Conservation (phyloP, 2,329 filamentous ascomycete species). For the Whalleya microplaca region DNA sequence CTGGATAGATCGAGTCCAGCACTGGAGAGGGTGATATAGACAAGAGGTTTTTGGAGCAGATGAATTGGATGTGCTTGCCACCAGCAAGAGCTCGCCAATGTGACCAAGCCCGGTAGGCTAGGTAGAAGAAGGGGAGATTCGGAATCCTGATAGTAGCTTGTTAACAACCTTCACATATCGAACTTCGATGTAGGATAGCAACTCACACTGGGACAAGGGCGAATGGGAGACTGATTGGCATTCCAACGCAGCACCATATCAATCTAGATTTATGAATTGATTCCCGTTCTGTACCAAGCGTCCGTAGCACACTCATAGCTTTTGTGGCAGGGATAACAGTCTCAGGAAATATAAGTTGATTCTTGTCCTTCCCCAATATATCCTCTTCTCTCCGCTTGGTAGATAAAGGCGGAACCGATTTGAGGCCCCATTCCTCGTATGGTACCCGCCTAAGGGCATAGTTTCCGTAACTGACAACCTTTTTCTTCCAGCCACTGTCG, state of each 20-base stretch:
- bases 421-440: conserved; percentile 97
- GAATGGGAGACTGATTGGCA: conserved; percentile 83
- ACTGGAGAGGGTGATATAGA: conserved; percentile 65
- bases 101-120: conserved; percentile 88
- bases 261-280: conserved; percentile 75
- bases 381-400: conserved; percentile 67
- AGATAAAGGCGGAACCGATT: conserved; percentile 86
- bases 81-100: conserved; percentile 87
- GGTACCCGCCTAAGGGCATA: conserved; percentile 83
- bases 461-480: conserved; percentile 86
- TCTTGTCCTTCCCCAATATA: conserved; percentile 62
- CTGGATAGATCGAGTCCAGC: conserved; percentile 74
- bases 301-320: conserved; percentile 67
- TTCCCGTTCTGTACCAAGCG: conserved; percentile 79
- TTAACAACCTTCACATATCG: conserved; percentile 17
- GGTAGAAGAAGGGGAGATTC: conserved; percentile 96
- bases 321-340: conserved; percentile 67
- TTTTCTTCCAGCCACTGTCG: conserved; percentile 84
- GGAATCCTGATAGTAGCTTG: conserved; percentile 64
- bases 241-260: conserved; percentile 78
- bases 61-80: conserved; percentile 81
- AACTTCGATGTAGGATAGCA: not conserved
- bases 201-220: conserved; percentile 84
- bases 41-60: conserved; percentile 75
- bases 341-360: conserved; percentile 77